Evolutionary conservation across 495 filamentous ascomycete genomes (phyloP), one percentile per base, ranked within the genome.

Genomic region (Aspergillus indologenus): DNA sequence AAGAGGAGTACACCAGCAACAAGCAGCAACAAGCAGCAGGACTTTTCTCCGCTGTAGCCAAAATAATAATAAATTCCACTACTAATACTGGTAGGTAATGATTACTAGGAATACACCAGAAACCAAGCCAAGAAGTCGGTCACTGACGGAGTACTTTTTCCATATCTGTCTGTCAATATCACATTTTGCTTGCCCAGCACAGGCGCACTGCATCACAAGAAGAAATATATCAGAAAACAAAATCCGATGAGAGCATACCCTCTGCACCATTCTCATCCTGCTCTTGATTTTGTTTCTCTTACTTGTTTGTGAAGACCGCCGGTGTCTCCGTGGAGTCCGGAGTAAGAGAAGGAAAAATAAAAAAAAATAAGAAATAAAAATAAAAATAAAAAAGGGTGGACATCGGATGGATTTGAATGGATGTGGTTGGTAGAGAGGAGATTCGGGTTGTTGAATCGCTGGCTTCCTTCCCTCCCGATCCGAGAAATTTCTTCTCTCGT

Each of bases 381-480:
- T 11, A 40, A 51, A 44, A 34, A 53, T 42, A 49, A 52, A 51
- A 61, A 45, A 54, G 59, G 60, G 59, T 59, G 55, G 61, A 56
- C 49, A 61, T 60, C 34, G 45, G 55, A 57, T 62, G 57, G 47
- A 46, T 54, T 54, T 58, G 23, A 26, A 19, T 45, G 54, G 48
- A 40, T 61, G 48, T 62, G 54, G 54, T 61, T 66, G 59, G 54
- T 42, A 19, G 44, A 51, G 57, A 8, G n/a, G 57, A 43, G 52
- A 57, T 55, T 64, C 56, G 59, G 49, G 17, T 44, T 54, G 34
- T 61, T 61, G 50, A 58, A 57, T 68, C 67, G 67, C 67, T 66
- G 62, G 66, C 57, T 65, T 59, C 26, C 57, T 65, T 59, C 26
- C 67, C 65, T 59, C 59, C 62, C 61, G 46, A 26, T 59, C 44